Percentiles rank a stretch among this genome's conserved stretches.
Evolutionary conservation across 371 early-diverging fungal genomes (phyloP).

Genomic region (Mucor racemosus): DNA sequence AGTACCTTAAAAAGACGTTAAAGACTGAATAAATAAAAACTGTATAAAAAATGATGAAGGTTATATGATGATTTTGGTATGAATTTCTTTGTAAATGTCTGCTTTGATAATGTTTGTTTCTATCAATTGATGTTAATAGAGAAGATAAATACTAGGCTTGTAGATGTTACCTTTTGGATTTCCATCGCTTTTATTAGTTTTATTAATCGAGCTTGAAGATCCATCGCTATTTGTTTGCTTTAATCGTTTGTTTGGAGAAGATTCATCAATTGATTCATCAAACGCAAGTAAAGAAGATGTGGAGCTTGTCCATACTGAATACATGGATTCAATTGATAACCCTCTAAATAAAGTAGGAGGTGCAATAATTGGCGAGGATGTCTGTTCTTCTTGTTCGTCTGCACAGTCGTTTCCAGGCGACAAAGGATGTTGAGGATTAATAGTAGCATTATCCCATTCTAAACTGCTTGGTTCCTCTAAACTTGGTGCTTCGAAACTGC

Average conservation of each 20-base stretch:
- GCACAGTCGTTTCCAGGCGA: background rate
- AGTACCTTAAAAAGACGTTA: constrained; percentile 48
- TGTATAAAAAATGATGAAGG: background rate
- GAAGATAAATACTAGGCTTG: too few species aligned
- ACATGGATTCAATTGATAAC: constrained; percentile 28
- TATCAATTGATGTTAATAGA: too few species aligned
- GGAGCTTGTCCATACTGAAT: constrained; percentile 19
- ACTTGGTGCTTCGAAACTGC: background rate
- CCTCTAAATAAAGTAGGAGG: constrained; percentile 8
- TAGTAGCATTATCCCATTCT: background rate
- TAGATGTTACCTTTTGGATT: background rate
- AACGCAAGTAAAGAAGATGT: background rate
- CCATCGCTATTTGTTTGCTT: constrained; percentile 1
- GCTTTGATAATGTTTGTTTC: background rate
- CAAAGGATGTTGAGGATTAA: background rate
- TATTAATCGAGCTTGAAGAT: background rate
- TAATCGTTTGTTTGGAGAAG: background rate
- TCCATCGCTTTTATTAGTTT: background rate
- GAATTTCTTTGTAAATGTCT: constrained; percentile 20
- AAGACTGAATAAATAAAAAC: constrained; percentile 36
- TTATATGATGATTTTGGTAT: constrained; percentile 7
- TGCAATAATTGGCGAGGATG: background rate
- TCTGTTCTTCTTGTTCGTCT: background rate
- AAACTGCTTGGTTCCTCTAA: background rate
- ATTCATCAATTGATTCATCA: background rate